These are phyloP conservation scores for Parastagonospora nodorum DNA, from an alignment of 2,329 filamentous ascomycete species.

Conservation along the genomic window DNA sequence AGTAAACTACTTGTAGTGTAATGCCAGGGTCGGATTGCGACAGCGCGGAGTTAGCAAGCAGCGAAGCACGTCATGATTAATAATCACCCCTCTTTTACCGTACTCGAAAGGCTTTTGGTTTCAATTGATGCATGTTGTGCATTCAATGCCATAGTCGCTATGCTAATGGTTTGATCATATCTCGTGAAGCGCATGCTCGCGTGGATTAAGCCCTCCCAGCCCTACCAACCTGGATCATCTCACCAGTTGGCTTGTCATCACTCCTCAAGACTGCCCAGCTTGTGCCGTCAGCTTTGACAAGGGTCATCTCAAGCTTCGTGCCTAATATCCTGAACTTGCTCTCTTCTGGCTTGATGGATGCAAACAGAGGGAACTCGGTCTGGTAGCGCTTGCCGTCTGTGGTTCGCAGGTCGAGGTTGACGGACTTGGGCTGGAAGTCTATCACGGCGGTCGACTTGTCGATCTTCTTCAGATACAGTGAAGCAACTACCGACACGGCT, in stretches of 20 bases:
- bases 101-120: not conserved
- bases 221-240: slow-evolving; percentile 88
- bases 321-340: slow-evolving; percentile 82
- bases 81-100: slow-evolving; percentile 15
- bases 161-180: slow-evolving; percentile 6
- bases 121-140: not conserved
- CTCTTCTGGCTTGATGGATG: slow-evolving; percentile 73
- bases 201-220: slow-evolving; percentile 58
- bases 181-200: slow-evolving; percentile 1
- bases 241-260: slow-evolving; percentile 72
- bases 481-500: slow-evolving; percentile 79
- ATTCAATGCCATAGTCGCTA: slow-evolving; percentile 1
- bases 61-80: slow-evolving; percentile 34
- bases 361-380: slow-evolving; percentile 75
- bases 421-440: slow-evolving; percentile 64
- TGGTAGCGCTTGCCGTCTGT: slow-evolving; percentile 83
- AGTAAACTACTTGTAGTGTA: slow-evolving; percentile 30
- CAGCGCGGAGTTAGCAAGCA: slow-evolving; percentile 24
- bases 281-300: slow-evolving; percentile 73
- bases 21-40: slow-evolving; percentile 24
- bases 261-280: slow-evolving; percentile 86
- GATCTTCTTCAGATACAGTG: slow-evolving; percentile 97
- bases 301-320: slow-evolving; percentile 82
- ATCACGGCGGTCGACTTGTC: slow-evolving; percentile 78
- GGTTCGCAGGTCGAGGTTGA: slow-evolving; percentile 84